Evolutionary conservation across 257 asterid species (phyloP).

Genomic region (Nicotiana tabacum): DNA sequence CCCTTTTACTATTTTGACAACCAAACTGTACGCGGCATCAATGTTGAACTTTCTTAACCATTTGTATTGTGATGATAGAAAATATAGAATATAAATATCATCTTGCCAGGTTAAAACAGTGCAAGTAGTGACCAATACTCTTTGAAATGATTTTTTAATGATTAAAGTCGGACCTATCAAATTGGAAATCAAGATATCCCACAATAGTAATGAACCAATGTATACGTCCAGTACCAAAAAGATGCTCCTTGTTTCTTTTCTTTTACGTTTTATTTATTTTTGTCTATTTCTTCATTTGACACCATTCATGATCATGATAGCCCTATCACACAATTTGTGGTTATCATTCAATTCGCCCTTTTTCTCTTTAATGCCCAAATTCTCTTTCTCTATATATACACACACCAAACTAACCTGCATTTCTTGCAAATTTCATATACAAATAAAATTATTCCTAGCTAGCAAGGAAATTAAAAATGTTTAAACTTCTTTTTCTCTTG

Average conservation of each 20-base stretch:
- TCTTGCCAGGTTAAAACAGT: not conserved
- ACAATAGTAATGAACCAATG: not conserved
- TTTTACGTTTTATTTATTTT: not conserved
- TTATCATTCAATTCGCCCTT: not conserved
- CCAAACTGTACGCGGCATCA: too few relatives aligned
- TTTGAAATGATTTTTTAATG: not conserved
- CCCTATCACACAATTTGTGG: conserved; percentile 10
- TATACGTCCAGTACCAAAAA: not conserved
- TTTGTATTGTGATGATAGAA: not conserved
- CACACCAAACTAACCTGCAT: not conserved
- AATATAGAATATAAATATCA: not conserved
- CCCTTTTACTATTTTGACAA: too few relatives aligned
- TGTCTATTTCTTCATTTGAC: not conserved
- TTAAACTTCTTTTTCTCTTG: conserved; percentile 25
- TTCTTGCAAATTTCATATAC: not conserved
- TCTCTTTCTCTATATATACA: not conserved
- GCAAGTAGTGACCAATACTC: not conserved
- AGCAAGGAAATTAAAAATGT: conserved; percentile 20
- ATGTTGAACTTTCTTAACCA: not conserved
- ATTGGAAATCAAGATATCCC: not conserved
- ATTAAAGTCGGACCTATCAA: not conserved
- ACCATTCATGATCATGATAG: not conserved
- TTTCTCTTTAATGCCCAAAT: not conserved
- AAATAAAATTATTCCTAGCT: not conserved
- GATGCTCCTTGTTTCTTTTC: not conserved